Percentiles rank a stretch among this genome's conserved stretches.
Evolutionary conservation across 2,329 filamentous ascomycete species (phyloP).

Genomic region (Penicillium italicum): DNA sequence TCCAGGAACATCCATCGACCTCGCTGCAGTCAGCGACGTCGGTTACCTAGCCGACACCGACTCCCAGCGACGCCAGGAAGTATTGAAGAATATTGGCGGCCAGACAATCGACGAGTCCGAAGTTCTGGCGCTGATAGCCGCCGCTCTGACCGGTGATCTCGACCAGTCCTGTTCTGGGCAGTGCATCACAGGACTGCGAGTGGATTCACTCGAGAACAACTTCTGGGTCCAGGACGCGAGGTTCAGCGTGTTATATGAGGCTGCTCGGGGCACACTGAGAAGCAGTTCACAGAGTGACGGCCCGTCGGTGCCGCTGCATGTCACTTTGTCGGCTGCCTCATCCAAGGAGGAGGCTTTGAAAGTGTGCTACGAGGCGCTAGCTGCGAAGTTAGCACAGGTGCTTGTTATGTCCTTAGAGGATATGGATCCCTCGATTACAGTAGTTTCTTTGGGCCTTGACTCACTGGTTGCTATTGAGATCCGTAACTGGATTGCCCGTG

Average conservation of each 20-base stretch:
- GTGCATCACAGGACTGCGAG: conserved; percentile 54
- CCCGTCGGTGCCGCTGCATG: conserved; percentile 43
- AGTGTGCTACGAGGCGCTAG: conserved; percentile 45
- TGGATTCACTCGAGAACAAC: conserved; percentile 37
- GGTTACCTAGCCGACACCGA: conserved; percentile 23
- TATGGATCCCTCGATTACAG: conserved; percentile 39
- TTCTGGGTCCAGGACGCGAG: conserved; percentile 57
- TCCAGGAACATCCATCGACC: conserved; percentile 28
- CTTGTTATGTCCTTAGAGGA: conserved; percentile 51
- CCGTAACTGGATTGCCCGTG: conserved; percentile 26
- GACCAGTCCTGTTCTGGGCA: conserved; percentile 47
- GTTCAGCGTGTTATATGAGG: conserved; percentile 50
- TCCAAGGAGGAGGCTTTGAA: conserved; percentile 47
- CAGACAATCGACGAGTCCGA: conserved; percentile 45
- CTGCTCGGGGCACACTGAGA: conserved; percentile 30
- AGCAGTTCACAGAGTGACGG: conserved; percentile 7
- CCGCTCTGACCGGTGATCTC: conserved; percentile 50
- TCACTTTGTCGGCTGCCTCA: conserved; percentile 43
- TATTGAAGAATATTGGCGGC: conserved; percentile 24
- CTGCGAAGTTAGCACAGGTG: conserved; percentile 49
- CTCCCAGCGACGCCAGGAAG: conserved; percentile 20
- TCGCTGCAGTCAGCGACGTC: conserved; percentile 26
- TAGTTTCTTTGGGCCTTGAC: conserved; percentile 22
- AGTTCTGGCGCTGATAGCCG: conserved; percentile 53
- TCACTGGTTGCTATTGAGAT: conserved; percentile 26